Conservation (phyloP, 2,329 filamentous ascomycete species). For the Xylariomycetidae sp. region DNA sequence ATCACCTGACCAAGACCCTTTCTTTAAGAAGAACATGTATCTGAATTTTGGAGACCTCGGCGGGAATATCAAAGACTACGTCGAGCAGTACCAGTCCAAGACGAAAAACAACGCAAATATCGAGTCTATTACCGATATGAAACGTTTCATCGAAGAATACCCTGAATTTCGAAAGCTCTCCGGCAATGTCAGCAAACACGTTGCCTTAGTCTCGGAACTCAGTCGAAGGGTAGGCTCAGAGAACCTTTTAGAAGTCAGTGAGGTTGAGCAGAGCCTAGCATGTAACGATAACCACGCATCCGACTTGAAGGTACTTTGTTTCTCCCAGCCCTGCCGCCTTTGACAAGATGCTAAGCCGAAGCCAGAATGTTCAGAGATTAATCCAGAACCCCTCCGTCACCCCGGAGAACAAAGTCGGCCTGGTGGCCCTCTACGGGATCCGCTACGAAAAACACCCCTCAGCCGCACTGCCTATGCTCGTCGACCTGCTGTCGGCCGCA, state of each 20-base stretch:
- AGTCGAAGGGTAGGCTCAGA: slow-evolving; percentile 83
- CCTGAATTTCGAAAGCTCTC: slow-evolving; percentile 96
- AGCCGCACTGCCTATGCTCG: slow-evolving; percentile 76
- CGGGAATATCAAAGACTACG: slow-evolving; percentile 96
- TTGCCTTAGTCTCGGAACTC: slow-evolving; percentile 89
- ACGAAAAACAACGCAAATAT: slow-evolving; percentile 96
- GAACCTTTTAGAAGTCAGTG: slow-evolving; percentile 89
- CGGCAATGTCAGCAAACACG: slow-evolving; percentile 97
- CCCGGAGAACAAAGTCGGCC: slow-evolving; percentile 75
- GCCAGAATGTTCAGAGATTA: slow-evolving; percentile 74
- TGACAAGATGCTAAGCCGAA: slow-evolving; percentile 16
- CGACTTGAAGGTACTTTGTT: slow-evolving; percentile 71
- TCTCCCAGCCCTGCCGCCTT: neutral
- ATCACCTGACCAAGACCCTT: slow-evolving; percentile 94
- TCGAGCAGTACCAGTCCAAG: slow-evolving; percentile 95
- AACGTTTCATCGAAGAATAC: slow-evolving; percentile 97
- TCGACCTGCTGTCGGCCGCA: slow-evolving; percentile 79
- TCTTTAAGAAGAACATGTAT: slow-evolving; percentile 99
- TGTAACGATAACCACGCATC: slow-evolving; percentile 93
- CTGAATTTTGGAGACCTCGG: slow-evolving; percentile 95
- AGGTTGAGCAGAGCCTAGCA: slow-evolving; percentile 92
- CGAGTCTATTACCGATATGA: slow-evolving; percentile 97
- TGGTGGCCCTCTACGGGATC: slow-evolving; percentile 92
- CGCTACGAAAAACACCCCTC: slow-evolving; percentile 85
- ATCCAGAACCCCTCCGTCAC: slow-evolving; percentile 77